Evolutionary conservation across 1,284 basidiomycete genomes (phyloP), one percentile per base, ranked within the genome.

Genomic region (Bothia castanella): DNA sequence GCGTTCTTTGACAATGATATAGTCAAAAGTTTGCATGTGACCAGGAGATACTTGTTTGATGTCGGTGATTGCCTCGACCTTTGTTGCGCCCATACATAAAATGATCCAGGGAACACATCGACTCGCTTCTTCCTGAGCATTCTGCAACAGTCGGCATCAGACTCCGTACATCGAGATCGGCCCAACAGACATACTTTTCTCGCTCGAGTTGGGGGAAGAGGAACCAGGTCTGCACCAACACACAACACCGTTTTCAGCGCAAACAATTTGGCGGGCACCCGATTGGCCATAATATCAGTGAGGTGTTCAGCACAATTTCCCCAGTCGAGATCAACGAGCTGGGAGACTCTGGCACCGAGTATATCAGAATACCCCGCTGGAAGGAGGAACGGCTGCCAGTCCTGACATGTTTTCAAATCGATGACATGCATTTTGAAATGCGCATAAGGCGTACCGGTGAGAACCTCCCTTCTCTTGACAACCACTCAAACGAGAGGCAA

Each of bases 321-420:
- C 87, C 89, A 90, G 53, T 80, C 74, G 20, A 80, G 66, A 57
- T 91, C 85, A 25, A 92, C 76, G 47, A 82, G 67, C 60, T 94
- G 91, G 1, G 86, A 85, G 4, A 84, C 69, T 17, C 76, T 71
- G 9, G 77, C 74, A 21, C 72, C 63, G 7, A 85, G 69, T 9
- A 62, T 44, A 5, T 79, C 74, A 8, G 82, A 84, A 52, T 71
- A 75, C 0, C 91, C 92, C 31, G 89, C 80, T 8, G 85, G 74
- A 3, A 92, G 73, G 46, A 92, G 70, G 58, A 79, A 87, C 1
- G 69, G 63, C 25, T 69, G 68, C 89, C 89, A 94, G 36, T 83
- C 76, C 55, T 75, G 64, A 47, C 41, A 48, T 16, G 16, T 13
- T 31, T 34, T 52, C 51, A 49, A 32, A 47, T 45, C 32, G 47